Evolutionary conservation across 805 yeast species (phyloP).

Genomic region (Hanseniaspora thailandica): DNA sequence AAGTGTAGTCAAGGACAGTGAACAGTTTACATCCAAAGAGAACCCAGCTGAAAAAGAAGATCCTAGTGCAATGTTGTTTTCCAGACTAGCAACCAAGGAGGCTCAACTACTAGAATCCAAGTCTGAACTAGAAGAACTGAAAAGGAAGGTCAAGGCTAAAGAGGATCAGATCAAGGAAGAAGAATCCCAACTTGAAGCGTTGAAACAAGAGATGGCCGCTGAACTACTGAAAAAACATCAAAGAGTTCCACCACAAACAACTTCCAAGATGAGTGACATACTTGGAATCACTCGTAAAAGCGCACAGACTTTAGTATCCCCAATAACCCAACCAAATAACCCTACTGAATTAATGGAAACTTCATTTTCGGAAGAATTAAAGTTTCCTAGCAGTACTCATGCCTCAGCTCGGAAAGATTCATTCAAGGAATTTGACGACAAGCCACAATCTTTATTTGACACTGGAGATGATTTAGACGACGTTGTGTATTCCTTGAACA

Average conservation of each 20-base stretch:
- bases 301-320: background rate
- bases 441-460: background rate
- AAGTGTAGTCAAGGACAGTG: background rate
- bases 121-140: constrained; percentile 40
- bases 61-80: constrained; percentile 7
- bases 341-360: constrained; percentile 9
- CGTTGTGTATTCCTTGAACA: constrained; percentile 12
- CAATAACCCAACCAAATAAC: background rate
- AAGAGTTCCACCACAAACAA: background rate
- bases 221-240: constrained; percentile 19
- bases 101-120: constrained; percentile 55
- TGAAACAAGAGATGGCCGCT: constrained; percentile 29
- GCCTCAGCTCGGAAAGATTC: background rate
- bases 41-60: background rate
- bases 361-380: constrained; percentile 3
- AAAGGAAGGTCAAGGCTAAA: constrained; percentile 37
- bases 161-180: constrained; percentile 38
- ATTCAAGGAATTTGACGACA: background rate
- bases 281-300: background rate
- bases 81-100: constrained; percentile 49
- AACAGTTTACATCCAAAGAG: background rate
- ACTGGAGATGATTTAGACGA: background rate
- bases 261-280: constrained; percentile 1
- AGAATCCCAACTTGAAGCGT: constrained; percentile 26
- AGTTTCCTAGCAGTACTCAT: background rate